Conservation (phyloP, 768 basidiomycete species). For the Amanita exitialis region DNA sequence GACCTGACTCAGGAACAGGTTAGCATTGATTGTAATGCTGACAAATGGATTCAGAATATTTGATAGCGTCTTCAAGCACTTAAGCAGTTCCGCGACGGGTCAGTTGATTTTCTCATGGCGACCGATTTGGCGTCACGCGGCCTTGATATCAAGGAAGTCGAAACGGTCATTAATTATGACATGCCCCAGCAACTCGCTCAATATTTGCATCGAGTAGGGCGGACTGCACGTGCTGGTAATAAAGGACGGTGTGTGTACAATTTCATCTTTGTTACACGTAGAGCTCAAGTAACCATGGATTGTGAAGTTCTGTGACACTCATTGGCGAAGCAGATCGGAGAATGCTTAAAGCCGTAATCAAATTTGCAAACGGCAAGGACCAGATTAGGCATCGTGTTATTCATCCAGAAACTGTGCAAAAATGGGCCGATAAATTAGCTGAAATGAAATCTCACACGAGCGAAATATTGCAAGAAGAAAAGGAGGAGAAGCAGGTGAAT, state of each 20-base stretch:
- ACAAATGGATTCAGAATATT: not conserved
- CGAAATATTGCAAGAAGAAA: slow-evolving; percentile 81
- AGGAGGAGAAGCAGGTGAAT: slow-evolving; percentile 83
- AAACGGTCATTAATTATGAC: slow-evolving; percentile 98
- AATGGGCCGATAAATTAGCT: slow-evolving; percentile 63
- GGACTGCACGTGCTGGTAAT: slow-evolving; percentile 91
- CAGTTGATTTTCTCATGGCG: slow-evolving; percentile 89
- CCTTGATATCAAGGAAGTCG: slow-evolving; percentile 94
- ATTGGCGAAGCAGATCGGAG: slow-evolving; percentile 96
- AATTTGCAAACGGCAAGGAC: slow-evolving; percentile 69
- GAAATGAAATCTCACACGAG: slow-evolving; percentile 67
- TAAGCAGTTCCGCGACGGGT: slow-evolving; percentile 77
- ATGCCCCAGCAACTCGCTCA: slow-evolving; percentile 92
- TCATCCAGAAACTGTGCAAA: slow-evolving; percentile 61
- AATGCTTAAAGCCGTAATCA: slow-evolving; percentile 93
- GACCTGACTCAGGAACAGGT: slow-evolving; percentile 96
- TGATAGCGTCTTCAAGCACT: slow-evolving; percentile 76
- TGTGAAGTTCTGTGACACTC: slow-evolving; percentile 75
- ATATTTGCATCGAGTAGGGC: slow-evolving; percentile 94
- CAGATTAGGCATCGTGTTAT: slow-evolving; percentile 85
- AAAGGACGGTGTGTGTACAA: slow-evolving; percentile 66
- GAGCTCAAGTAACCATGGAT: slow-evolving; percentile 2
- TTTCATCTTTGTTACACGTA: not conserved
- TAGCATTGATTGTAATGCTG: slow-evolving; percentile 10
- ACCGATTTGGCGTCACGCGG: slow-evolving; percentile 95